These are phyloP conservation scores for Phaffomyces thermotolerans DNA, from an alignment of 805 yeast genomes.

Conservation along the genomic window DNA sequence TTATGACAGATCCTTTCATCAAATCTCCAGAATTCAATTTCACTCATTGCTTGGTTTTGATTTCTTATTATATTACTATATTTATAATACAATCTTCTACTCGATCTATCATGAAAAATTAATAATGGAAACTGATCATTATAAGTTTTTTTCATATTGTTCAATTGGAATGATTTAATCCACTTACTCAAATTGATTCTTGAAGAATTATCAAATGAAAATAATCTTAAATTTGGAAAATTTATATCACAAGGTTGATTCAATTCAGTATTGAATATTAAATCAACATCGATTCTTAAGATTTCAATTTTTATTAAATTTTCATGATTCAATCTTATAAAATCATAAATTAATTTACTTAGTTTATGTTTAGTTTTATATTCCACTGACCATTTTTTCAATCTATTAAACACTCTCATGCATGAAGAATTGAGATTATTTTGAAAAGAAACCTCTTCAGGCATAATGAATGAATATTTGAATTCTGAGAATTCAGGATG, in stretches of 20 bases:
- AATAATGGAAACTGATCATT: conserved; percentile 11
- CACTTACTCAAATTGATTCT: conserved; percentile 13
- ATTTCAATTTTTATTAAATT: conserved; percentile 15
- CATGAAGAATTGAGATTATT: not conserved
- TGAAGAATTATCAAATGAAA: conserved; percentile 23
- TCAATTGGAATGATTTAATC: conserved; percentile 17
- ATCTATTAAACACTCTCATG: not conserved
- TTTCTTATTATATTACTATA: not conserved
- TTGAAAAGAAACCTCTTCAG: conserved; percentile 5
- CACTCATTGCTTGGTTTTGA: not conserved
- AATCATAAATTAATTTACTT: conserved; percentile 4
- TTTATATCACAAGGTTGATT: not conserved
- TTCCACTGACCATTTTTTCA: not conserved
- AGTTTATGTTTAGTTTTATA: not conserved
- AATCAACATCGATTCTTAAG: conserved; percentile 14
- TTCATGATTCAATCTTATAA: conserved; percentile 1
- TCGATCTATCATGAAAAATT: conserved; percentile 15
- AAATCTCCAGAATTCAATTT: conserved; percentile 7
- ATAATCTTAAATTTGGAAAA: conserved; percentile 18
- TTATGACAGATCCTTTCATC: conserved; percentile 2
- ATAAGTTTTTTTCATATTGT: conserved; percentile 2
- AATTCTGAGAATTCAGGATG: conserved; percentile 12
- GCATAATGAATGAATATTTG: not conserved
- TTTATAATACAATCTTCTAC: conserved; percentile 11
- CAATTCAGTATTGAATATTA: conserved; percentile 9